Evolutionary conservation across 139 green algal genomes (phyloP), one percentile per base, ranked within the genome.

Genomic region (Monoraphidium neglectum): DNA sequence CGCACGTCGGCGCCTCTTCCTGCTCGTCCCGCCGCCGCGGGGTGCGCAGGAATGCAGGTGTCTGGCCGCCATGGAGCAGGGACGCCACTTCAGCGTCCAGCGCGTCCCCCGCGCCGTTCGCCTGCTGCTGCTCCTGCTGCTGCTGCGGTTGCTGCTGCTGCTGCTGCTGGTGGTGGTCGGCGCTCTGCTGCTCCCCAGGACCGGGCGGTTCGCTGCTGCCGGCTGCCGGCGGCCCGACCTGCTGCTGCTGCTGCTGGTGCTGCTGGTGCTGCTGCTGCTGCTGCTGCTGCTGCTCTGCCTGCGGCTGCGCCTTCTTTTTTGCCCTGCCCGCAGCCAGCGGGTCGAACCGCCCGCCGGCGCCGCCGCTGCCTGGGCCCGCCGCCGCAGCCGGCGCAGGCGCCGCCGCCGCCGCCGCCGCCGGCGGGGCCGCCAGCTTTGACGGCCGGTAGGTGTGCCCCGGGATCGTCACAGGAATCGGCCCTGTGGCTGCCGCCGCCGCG

Each of bases 221-320:
- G 47, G 54, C 54, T n/a, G 21, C 12, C 21, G 4, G 12, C 12
- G 12, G 30, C 26, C 2, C 43, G 0, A 43, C 28, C 60, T 36
- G 21, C 60, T 38, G 4, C 60, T 67, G 30, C 60, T 67, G 60
- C 60, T 67, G 60, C 60, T 67, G 56, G 10, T 64, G 60, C 60
- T 67, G 36, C 51, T 75, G 70, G 54, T 76, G 36, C 38, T 43
- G 70, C 70, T 68, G 40, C 37, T 68, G 56, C 70, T 67, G 70
- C 70, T 53, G 36, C 40, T 35, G 16, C 64, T 49, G 33, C 28
- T 65, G 32, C 30, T 49, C 33, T 33, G 35, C 2, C 16, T 40
- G 21, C 53, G 59, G 23, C 37, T 6, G 18, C 53, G 37, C 33
- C 18, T 40, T 72, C 40, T 72, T 16, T 26, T 26, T 4, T 40